Evolutionary conservation across 306 rosid genomes (phyloP), one percentile per base, ranked within the genome.

Genomic region (Ziziphus jujuba): DNA sequence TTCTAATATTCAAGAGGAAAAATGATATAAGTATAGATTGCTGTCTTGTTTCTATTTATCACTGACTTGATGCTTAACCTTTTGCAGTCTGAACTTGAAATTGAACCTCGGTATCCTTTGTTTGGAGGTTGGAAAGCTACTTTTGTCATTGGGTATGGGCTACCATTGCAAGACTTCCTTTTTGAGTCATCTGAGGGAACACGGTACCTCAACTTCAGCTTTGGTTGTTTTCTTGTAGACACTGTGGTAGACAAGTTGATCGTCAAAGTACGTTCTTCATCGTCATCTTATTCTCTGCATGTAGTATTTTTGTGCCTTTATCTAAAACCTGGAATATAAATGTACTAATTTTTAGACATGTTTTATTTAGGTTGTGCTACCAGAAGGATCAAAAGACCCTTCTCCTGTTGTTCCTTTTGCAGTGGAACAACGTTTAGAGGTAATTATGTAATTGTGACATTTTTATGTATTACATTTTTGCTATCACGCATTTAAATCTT

Each of bases 81-180:
- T 51, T 77, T 75, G 77, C 96, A 93, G 99, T 90, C 99, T 56
- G 99, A 88, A 66, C 99, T 93, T 73, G 96, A 90, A 80, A 57
- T 93, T 85, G 97, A 93, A 76, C 99, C 99, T 52, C 80, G 97
- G 19, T 93, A 90, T 84, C 99, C 99, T 73, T 80, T 93, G 50
- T 93, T 93, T 82, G 99, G 99, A 69, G 99, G 99, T 56, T 93
- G 99, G 99, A 90, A 88, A 85, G 73, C 97, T 72, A 86, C 97
- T 48, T 93, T 93, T 79, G 69, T 88, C 65, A 82, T 93, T 57
- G 96, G 99, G 50, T 93, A 93, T 73, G 99, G 87, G 59, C 77
- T 93, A 65, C 97, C 99, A 15, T 54, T 93, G 90, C 84, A 90
- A 82, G 99, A 93, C 80, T 90, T 93, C 79, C 95, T 93, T 72